A percentile compares a stretch with the other conserved stretches of the same genome.
phyloP scores from a whole-genome alignment of 805 yeast genomes.

The Candida taoyuanica region DNA sequence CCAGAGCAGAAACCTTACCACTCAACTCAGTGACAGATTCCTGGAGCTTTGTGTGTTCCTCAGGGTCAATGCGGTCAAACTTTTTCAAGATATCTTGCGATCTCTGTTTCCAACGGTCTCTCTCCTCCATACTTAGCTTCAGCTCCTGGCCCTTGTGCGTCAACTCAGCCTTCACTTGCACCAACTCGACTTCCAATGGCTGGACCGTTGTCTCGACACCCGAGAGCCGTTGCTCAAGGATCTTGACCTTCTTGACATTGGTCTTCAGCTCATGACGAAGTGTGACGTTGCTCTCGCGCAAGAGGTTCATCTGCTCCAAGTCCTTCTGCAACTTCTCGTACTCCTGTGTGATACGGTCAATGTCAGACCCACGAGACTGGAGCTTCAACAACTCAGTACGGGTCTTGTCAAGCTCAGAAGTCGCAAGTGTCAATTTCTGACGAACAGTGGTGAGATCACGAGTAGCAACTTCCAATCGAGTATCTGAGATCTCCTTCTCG shows the following conservation, averaged over 20 bases:
- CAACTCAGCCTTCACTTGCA: constrained; percentile 35
- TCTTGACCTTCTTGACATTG: constrained; percentile 28
- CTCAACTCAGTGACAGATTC: constrained; percentile 26
- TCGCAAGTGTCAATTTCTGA: constrained; percentile 43
- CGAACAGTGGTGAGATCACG: constrained; percentile 53
- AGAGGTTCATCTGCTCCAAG: constrained; percentile 54
- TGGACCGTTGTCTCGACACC: constrained; percentile 32
- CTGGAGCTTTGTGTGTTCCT: constrained; percentile 36
- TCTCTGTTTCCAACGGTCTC: constrained; percentile 53
- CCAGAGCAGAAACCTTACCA: constrained; percentile 17
- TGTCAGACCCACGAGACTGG: constrained; percentile 31
- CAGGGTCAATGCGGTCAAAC: constrained; percentile 45
- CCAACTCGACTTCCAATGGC: constrained; percentile 41
- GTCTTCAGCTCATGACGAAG: constrained; percentile 48
- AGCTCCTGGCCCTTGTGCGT: constrained; percentile 49
- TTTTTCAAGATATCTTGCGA: constrained; percentile 43
- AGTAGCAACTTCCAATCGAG: constrained; percentile 46
- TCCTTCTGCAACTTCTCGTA: constrained; percentile 47
- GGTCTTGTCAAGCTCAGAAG: constrained; percentile 47
- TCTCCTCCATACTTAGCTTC: constrained; percentile 45
- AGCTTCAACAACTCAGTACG: constrained; percentile 41
- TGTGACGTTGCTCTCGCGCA: constrained; percentile 65
- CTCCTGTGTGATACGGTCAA: constrained; percentile 27
- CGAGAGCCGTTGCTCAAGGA: constrained; percentile 38
- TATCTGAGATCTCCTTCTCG: constrained; percentile 67